Conservation (phyloP, 257 asterid species). For the Solanum corneliomulleri region DNA sequence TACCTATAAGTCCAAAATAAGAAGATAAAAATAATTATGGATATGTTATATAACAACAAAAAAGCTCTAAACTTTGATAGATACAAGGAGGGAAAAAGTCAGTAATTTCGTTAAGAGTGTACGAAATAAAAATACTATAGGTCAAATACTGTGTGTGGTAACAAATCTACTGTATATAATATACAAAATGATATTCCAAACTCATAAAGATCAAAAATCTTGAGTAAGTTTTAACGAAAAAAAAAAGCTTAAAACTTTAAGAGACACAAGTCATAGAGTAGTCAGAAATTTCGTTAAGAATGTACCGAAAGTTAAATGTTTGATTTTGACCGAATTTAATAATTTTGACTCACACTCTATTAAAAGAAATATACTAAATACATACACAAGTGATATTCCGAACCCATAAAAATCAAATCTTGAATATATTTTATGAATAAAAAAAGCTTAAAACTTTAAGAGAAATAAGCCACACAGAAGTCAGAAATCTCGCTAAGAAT, state of each 20-base stretch:
- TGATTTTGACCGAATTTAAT: background rate
- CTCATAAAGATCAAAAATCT: background rate
- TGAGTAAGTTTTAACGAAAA: background rate
- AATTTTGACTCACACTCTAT: background rate
- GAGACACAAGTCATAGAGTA: background rate
- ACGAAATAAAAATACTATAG: background rate
- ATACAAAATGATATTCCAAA: background rate
- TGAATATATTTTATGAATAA: background rate
- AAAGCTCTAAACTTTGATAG: background rate
- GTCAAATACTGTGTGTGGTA: background rate
- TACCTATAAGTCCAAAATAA: constrained; percentile 25
- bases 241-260: background rate
- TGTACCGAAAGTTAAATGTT: background rate
- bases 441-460: too few relatives aligned
- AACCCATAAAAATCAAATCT: background rate
- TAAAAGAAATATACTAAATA: background rate
- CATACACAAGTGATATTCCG: background rate
- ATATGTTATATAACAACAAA: background rate
- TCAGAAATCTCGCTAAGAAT: too few relatives aligned
- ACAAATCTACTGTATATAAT: background rate
- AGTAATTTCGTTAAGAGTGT: background rate
- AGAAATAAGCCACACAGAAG: too few relatives aligned
- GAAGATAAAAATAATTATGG: background rate
- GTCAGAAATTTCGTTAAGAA: background rate
- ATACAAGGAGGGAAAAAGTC: background rate